Evolutionary conservation across 192 early-diverging fungal genomes (phyloP).

Genomic region (Coemansia sp.): DNA sequence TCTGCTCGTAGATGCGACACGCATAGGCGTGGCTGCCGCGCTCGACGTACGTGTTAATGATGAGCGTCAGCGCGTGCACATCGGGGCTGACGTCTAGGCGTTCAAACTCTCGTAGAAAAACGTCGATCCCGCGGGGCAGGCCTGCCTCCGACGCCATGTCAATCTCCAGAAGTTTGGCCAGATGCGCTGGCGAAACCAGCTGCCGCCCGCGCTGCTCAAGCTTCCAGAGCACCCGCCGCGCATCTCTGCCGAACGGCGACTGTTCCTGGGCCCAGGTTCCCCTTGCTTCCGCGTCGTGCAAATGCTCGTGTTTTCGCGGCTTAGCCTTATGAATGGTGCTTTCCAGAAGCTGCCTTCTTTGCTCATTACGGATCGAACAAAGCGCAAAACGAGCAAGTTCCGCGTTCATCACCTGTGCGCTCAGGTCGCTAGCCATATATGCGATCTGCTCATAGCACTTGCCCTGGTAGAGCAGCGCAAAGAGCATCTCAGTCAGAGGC

Average conservation of each 20-base stretch:
- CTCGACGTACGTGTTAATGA: constrained; percentile 21
- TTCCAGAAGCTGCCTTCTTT: not conserved
- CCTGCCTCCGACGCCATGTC: constrained; percentile 2
- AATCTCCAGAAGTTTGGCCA: constrained; percentile 31
- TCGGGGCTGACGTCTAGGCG: constrained; percentile 10
- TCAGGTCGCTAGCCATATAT: not conserved
- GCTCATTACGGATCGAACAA: constrained; percentile 21
- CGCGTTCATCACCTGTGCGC: not conserved
- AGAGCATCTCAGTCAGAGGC: not conserved
- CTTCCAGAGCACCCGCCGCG: constrained; percentile 12
- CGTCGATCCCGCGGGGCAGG: constrained; percentile 18
- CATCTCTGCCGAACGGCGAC: not conserved
- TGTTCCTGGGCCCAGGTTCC: not conserved
- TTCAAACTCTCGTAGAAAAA: constrained; percentile 15
- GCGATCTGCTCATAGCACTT: constrained; percentile 7
- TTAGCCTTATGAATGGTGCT: too few species aligned
- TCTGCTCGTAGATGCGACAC: constrained; percentile 15
- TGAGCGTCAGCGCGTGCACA: constrained; percentile 15
- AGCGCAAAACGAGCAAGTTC: constrained; percentile 11
- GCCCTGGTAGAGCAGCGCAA: constrained; percentile 1
- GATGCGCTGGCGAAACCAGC: constrained; percentile 10
- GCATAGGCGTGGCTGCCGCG: constrained; percentile 17
- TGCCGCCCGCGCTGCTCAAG: constrained; percentile 7
- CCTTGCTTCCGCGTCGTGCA: not conserved
- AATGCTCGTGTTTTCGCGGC: too few species aligned